These are phyloP conservation scores for Acanthamoeba healyi DNA, from an alignment of 208 protist genomes.

Conservation along the genomic window DNA sequence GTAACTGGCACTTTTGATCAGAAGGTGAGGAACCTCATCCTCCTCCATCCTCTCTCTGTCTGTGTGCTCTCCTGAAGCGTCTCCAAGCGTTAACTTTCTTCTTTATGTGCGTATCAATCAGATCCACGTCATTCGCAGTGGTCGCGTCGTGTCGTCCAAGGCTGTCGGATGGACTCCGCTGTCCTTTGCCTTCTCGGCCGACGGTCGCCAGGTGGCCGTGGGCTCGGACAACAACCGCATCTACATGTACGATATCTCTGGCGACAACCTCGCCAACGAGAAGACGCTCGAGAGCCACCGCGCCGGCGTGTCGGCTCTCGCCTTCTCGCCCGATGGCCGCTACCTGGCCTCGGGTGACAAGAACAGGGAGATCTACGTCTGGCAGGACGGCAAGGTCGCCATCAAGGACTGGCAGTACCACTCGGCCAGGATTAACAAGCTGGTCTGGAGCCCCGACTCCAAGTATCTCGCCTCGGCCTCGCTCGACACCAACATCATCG, in stretches of 20 bases:
- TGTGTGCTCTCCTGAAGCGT: too few species aligned
- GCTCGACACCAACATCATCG: conserved; percentile 72
- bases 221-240: conserved; percentile 80
- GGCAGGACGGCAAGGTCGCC: conserved; percentile 62
- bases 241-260: conserved; percentile 41
- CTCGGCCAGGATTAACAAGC: conserved; percentile 24
- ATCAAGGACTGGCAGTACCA: conserved; percentile 68
- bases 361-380: conserved; percentile 84
- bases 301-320: background rate
- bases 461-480: conserved; percentile 45
- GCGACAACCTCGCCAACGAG: conserved; percentile 27
- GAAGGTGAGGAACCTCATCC: too few species aligned
- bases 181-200: conserved; percentile 79
- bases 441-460: conserved; percentile 65
- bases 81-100: too few species aligned
- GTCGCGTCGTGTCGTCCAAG: conserved; percentile 15
- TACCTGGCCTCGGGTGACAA: conserved; percentile 85
- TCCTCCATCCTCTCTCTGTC: background rate
- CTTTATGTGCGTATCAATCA: background rate
- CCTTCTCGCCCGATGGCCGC: conserved; percentile 86
- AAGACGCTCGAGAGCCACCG: conserved; percentile 11
- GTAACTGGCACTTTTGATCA: conserved; percentile 63
- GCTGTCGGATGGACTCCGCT: conserved; percentile 66
- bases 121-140: conserved; percentile 18
- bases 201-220: conserved; percentile 83